Conservation (phyloP, 2,329 filamentous ascomycete genomes). For the Clonostachys rosea region DNA sequence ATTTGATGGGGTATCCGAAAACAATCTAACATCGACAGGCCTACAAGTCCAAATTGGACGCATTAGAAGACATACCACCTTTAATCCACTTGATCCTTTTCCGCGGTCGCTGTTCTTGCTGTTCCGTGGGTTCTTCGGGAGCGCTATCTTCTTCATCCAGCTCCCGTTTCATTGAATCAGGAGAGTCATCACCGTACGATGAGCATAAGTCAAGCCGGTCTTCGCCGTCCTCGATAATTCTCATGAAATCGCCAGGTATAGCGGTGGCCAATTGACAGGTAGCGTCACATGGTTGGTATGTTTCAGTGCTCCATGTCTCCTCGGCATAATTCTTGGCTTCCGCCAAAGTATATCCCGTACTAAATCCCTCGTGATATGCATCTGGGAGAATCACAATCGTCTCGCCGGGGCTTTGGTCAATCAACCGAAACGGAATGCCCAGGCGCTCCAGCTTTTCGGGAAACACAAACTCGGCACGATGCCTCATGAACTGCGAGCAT, state of each 20-base stretch:
- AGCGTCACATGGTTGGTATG: conserved; percentile 25
- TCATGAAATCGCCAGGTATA: conserved; percentile 26
- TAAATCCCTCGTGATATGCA: conserved; percentile 33
- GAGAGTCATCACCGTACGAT: conserved; percentile 6
- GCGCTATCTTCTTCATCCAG: no score
- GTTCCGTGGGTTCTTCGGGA: no score
- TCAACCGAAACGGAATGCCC: conserved; percentile 26
- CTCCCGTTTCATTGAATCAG: no score
- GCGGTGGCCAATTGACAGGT: conserved; percentile 25
- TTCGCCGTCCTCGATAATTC: conserved; percentile 21
- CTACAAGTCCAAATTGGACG: no score
- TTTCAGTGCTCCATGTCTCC: conserved; percentile 22
- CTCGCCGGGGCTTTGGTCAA: conserved; percentile 30
- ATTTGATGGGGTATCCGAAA: no score
- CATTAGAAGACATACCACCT: no score
- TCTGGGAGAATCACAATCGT: conserved; percentile 32
- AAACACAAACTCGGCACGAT: conserved; percentile 33
- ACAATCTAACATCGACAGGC: no score
- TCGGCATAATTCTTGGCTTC: conserved; percentile 34
- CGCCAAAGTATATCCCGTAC: conserved; percentile 32
- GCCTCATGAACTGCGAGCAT: conserved; percentile 34
- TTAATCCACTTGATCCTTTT: no score
- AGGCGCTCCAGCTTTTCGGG: conserved; percentile 30
- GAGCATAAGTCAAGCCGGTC: conserved; percentile 24
- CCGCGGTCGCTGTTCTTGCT: no score